phyloP scores from a whole-genome alignment of 441 rosid genomes.

The Arabidopsis lyrata region DNA sequence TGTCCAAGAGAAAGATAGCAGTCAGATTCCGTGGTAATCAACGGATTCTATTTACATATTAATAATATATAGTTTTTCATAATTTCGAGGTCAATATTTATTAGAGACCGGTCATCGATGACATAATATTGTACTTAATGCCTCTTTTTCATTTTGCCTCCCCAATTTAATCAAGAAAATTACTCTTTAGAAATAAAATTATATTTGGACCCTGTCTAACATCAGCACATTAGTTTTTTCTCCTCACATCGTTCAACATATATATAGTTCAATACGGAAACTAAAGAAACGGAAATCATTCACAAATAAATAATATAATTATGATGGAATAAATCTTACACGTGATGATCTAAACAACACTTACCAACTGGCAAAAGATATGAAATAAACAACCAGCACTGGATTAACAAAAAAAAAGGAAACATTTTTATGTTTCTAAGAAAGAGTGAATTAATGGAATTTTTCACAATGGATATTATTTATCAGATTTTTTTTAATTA shows the following conservation, averaged over 20 bases:
- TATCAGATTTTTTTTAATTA: constrained; percentile 1
- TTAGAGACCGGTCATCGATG: constrained; percentile 17
- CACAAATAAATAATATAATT: constrained; percentile 19
- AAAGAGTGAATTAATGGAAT: constrained; percentile 18
- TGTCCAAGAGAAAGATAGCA: constrained; percentile 23
- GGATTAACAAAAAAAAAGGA: neutral
- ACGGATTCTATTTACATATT: constrained; percentile 9
- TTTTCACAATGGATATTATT: constrained; percentile 31
- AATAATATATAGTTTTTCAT: constrained; percentile 15
- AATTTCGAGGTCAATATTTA: constrained; percentile 32
- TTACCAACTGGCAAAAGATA: neutral
- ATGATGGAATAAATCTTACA: constrained; percentile 30
- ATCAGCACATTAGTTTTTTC: neutral
- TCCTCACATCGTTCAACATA: neutral
- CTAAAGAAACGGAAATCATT: neutral
- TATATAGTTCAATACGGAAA: neutral
- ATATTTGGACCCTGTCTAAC: neutral
- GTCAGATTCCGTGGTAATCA: constrained; percentile 42
- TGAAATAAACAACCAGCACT: neutral
- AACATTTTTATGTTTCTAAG: constrained; percentile 11
- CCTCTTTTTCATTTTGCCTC: constrained; percentile 7
- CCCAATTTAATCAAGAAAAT: constrained; percentile 13
- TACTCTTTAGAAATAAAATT: neutral
- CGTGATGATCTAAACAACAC: constrained; percentile 7
- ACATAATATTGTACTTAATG: constrained; percentile 8